phyloP scores from a whole-genome alignment of 2,329 filamentous ascomycete species.

The Scedosporium boydii region DNA sequence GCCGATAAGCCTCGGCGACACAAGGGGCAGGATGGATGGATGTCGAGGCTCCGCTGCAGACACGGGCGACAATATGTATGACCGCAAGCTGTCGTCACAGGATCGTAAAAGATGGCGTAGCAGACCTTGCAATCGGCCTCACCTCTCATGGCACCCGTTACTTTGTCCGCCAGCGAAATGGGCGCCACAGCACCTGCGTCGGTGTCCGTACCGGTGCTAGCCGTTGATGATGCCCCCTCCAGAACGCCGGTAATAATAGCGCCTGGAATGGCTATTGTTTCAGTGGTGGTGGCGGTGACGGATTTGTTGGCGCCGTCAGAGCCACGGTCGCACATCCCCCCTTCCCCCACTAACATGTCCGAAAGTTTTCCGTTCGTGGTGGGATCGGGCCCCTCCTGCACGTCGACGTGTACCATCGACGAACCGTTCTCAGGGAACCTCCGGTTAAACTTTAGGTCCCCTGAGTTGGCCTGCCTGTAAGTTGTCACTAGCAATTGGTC shows the following conservation, averaged over 20 bases:
- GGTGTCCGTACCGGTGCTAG: background rate
- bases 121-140: conserved; percentile 88
- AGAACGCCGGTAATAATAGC: background rate
- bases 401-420: background rate
- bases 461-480: background rate
- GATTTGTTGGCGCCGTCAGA: background rate
- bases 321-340: background rate
- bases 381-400: background rate
- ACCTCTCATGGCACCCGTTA: conserved; percentile 22
- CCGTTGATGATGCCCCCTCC: background rate
- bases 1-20: conserved; percentile 59
- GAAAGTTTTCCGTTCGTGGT: background rate
- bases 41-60: conserved; percentile 65
- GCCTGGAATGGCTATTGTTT: background rate
- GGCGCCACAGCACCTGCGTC: background rate
- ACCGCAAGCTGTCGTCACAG: conserved; percentile 75
- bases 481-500: background rate
- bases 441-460: background rate
- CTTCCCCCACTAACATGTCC: background rate
- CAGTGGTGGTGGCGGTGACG: background rate
- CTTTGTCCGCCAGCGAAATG: conserved; percentile 19
- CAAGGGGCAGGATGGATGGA: conserved; percentile 69
- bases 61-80: conserved; percentile 85
- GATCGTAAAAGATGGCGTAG: conserved; percentile 71
- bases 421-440: background rate